Evolutionary conservation across 495 filamentous ascomycete genomes (phyloP), one percentile per base, ranked within the genome.

Genomic region (Hamigera avellanea): DNA sequence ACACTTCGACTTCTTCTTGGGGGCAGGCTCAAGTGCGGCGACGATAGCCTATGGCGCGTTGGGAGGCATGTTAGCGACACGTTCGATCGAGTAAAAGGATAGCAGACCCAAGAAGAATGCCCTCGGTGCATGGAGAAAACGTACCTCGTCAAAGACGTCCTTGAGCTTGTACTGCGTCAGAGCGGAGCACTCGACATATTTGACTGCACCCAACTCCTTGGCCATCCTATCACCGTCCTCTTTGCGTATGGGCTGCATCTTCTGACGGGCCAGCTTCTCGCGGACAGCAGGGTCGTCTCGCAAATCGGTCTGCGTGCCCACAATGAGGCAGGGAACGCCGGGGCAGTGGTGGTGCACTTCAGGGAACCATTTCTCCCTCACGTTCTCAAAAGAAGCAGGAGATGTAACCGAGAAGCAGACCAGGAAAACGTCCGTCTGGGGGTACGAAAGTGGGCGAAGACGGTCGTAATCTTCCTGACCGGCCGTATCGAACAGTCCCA

Each of bases 391-490:
- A 12, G 86, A 95, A 26, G 91, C 86, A n/a, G 93, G 91, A 9
- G 91, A 96, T 21, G 89, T 96, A 47, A 98, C 91, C 52, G 84
- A 93, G 62, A 98, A 98, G 66, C 91, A 98, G 46, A 98, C 88
- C 27, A 98, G 77, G 65, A 98, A 98, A 33, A 98, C 91, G 56
- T 98, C 91, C 45, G 91, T 98, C 64, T 98, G 91, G 0, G 91
- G 91, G 52, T 98, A 98, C 35, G 91, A 96, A 39, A 96, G 73
- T 12, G 91, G 91, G 26, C 91, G 85, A 28, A 98, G 78, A 40
- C 91, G 84, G 63, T 98, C 91, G 60, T 98, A 96, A 78, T 98
- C 91, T 68, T 98, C 91, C 70, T 98, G 91, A 49, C 91, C 91
- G 34, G 91, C 91, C 19, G 91, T 98, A 78, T 98, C 91, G 54